Conservation (phyloP, 768 basidiomycete species). For the Suillus subalutaceus region DNA sequence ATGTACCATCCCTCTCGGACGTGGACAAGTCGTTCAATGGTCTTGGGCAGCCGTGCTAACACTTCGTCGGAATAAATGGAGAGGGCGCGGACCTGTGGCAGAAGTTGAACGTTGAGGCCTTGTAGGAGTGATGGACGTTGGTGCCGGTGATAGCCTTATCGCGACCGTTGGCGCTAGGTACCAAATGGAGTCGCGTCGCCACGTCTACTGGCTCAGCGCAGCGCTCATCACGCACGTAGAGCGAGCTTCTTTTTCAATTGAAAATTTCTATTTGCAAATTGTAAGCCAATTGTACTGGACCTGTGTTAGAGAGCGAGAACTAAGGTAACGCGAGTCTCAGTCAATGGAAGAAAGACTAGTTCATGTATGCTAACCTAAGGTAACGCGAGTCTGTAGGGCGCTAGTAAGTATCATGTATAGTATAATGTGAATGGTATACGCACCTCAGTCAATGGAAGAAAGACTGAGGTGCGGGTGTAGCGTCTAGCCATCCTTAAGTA, state of each 20-base stretch:
- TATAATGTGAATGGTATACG: too few relatives aligned
- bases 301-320: too few relatives aligned
- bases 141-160: background rate
- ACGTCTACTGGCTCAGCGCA: background rate
- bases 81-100: background rate
- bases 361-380: too few relatives aligned
- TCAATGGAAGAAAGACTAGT: too few relatives aligned
- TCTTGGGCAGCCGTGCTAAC: background rate
- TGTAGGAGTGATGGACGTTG: background rate
- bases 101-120: background rate
- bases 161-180: background rate
- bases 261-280: background rate
- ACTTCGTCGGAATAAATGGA: background rate
- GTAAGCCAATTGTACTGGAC: background rate
- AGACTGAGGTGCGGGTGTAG: too few relatives aligned
- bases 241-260: background rate
- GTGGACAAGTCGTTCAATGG: background rate
- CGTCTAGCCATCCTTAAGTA: too few relatives aligned
- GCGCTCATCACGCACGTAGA: background rate
- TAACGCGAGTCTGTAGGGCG: too few relatives aligned
- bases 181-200: background rate
- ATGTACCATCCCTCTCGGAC: background rate
- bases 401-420: too few relatives aligned
- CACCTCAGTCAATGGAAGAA: too few relatives aligned
- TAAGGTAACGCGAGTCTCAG: too few relatives aligned